Conservation (phyloP, 2,329 filamentous ascomycete species). For the Acrocalymma vagum region DNA sequence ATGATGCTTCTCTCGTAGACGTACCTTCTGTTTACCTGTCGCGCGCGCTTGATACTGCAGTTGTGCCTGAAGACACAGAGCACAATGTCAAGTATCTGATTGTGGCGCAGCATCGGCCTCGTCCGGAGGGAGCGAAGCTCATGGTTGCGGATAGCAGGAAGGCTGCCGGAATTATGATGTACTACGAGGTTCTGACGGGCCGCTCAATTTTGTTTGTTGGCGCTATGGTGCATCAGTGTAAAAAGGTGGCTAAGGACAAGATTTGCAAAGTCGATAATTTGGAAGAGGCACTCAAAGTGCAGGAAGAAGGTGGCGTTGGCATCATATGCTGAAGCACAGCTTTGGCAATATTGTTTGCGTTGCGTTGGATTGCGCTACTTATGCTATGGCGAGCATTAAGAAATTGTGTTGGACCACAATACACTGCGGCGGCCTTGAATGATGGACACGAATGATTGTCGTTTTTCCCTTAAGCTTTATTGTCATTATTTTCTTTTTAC, state of each 20-base stretch:
- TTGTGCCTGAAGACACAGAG: conserved; percentile 24
- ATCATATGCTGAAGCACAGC: conserved; percentile 25
- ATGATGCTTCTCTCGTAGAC: conserved; percentile 12
- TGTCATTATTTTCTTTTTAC: no score
- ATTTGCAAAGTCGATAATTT: conserved; percentile 26
- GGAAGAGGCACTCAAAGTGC: conserved; percentile 18
- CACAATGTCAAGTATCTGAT: conserved; percentile 24
- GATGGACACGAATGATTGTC: no score
- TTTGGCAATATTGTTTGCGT: no score
- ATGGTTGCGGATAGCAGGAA: conserved; percentile 32
- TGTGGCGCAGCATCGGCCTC: conserved; percentile 22
- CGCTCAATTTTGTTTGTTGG: conserved; percentile 30
- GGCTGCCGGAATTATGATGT: conserved; percentile 31
- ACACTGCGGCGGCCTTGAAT: no score
- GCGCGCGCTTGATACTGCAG: conserved; percentile 22
- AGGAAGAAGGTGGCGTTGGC: conserved; percentile 22
- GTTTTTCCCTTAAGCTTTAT: no score
- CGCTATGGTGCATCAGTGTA: conserved; percentile 14
- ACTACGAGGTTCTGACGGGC: conserved; percentile 28
- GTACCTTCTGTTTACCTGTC: conserved; percentile 28
- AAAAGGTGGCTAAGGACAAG: conserved; percentile 16
- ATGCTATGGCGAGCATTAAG: no score
- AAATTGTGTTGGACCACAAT: no score
- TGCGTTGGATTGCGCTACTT: no score
- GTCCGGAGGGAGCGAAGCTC: conserved; percentile 18